phyloP scores from a whole-genome alignment of 371 early-diverging fungal genomes.

The Mortierella sp. region DNA sequence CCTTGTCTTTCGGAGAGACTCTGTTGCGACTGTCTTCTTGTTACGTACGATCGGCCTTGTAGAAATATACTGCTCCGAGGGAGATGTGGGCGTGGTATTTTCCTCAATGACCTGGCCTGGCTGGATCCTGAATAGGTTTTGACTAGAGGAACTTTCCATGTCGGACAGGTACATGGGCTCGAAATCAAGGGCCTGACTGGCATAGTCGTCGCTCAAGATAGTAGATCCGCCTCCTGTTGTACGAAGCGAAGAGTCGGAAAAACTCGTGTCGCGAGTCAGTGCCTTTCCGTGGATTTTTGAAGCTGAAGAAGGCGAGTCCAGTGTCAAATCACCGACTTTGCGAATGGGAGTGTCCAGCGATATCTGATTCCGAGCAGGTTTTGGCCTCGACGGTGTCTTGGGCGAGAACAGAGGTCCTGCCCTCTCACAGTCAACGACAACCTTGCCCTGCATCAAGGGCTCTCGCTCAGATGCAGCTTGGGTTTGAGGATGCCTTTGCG shows the following conservation, averaged over 20 bases:
- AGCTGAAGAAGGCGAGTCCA: neutral
- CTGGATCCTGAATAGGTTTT: constrained; percentile 39
- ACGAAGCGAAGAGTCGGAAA: neutral
- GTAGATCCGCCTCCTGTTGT: neutral
- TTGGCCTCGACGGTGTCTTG: constrained; percentile 1
- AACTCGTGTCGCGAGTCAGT: neutral
- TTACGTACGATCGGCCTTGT: neutral
- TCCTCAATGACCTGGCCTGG: constrained; percentile 29
- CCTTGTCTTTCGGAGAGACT: neutral
- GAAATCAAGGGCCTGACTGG: neutral
- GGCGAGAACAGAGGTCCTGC: neutral
- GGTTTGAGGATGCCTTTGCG: neutral
- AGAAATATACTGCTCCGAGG: constrained; percentile 9
- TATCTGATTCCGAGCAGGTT: neutral
- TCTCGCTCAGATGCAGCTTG: constrained; percentile 2
- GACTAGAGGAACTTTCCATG: constrained; percentile 24
- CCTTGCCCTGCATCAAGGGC: neutral
- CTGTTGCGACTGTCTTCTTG: neutral
- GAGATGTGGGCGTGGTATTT: neutral
- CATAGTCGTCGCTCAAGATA: constrained; percentile 5
- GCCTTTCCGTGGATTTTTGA: neutral
- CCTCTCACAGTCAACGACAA: neutral
- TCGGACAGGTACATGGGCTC: constrained; percentile 19
- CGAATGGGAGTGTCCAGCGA: constrained; percentile 46
- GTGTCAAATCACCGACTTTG: constrained; percentile 18